Evolutionary conservation across 768 basidiomycete species (phyloP), one percentile per base, ranked within the genome.

Genomic region (Gelatoporia subvermispora): DNA sequence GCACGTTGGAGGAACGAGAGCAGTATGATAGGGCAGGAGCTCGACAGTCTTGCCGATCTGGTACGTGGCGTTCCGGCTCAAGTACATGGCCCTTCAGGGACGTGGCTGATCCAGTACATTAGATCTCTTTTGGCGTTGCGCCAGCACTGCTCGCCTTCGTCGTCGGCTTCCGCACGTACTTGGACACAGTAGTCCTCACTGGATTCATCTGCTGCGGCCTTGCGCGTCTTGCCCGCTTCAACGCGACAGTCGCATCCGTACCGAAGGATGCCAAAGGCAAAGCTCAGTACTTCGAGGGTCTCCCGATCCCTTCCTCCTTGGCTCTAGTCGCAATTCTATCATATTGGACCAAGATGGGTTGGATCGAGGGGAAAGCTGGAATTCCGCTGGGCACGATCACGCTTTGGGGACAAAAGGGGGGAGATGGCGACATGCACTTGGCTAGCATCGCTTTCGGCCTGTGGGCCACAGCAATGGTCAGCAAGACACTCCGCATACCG

Each of bases 71-170:
- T n/a, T n/a, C n/a, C 20, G 42, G 41, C 13, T 17, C 8, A 7
- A 41, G 35, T 21, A 8, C 15, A 31, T 7, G 7, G 7, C 28
- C 28, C 28, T 31, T 13, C 28, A 31, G 28, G 5, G 28, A 5
- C 28, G 28, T 13, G 13, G 13, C 28, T 31, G 13, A 31, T 7
- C 13, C 7, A 7, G 28, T 7, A 13, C 7, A 10, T 23, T 59
- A 96, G 93, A 88, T 99, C 52, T 98, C 96, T 2, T 99, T 99
- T 62, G 96, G 96, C 44, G 93, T 98, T 44, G 94, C 96, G 0
- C 96, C 96, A 3, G 85, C 94, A n/a, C 75, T 98, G 38, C 71
- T 96, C 28, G 91, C 87, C 8, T 99, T 96, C 65, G 82, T 81
- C 42, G 77, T 97, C 46, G 96, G 96, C 47, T 79, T 98, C 48